phyloP scores from a whole-genome alignment of 139 green algal genomes.

The Chlorella sp. region DNA sequence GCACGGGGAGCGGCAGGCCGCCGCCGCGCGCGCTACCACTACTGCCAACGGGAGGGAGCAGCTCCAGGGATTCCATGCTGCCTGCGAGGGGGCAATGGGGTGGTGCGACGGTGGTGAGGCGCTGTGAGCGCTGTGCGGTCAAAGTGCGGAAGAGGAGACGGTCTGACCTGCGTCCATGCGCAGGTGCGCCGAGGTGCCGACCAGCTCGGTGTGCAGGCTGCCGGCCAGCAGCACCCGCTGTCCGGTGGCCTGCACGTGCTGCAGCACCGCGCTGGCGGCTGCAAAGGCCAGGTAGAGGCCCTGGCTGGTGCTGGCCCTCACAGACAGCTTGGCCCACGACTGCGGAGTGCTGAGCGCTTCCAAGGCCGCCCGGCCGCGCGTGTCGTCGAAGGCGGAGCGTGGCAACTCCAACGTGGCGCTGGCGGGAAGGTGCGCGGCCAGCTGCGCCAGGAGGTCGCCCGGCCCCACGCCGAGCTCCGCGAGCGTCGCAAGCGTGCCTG shows the following conservation, averaged over 20 bases:
- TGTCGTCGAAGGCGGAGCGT: neutral
- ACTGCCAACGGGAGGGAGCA: neutral
- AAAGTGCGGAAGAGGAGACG: neutral
- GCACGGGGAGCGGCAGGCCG: too few relatives aligned
- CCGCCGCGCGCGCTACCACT: too few relatives aligned
- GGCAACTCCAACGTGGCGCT: too few relatives aligned
- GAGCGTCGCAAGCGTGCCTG: neutral
- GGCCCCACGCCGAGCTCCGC: neutral
- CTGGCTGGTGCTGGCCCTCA: neutral
- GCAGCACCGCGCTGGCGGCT: neutral
- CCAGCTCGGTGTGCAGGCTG: neutral
- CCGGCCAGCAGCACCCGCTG: neutral
- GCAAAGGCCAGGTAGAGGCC: neutral
- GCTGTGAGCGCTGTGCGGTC: neutral
- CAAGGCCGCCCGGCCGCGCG: too few relatives aligned
- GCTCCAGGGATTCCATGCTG: neutral
- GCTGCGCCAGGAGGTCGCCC: neutral
- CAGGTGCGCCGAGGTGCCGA: conserved; percentile 2
- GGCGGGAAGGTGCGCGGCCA: neutral
- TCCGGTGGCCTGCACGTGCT: neutral
- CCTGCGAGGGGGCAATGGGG: neutral
- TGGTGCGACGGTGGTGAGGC: neutral
- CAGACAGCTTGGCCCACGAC: neutral
- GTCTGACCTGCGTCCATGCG: conserved; percentile 3
- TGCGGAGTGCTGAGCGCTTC: too few relatives aligned